These are phyloP conservation scores for Chlamydomonas reinhardtii DNA, from an alignment of 163 green algal species.

Conservation along the genomic window DNA sequence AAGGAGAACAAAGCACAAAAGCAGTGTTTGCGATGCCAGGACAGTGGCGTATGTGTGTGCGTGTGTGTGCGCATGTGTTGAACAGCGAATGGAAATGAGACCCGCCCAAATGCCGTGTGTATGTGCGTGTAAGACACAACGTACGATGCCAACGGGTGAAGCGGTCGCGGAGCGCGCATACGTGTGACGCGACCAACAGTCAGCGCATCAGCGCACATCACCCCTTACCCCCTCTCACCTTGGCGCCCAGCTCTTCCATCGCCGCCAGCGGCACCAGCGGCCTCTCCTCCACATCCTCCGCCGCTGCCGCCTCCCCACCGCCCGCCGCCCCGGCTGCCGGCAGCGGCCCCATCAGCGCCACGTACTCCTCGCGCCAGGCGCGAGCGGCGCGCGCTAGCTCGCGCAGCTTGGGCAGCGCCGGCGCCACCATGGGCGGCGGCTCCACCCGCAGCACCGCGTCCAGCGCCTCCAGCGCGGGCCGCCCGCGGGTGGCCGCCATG, in stretches of 20 bases:
- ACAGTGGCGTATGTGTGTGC: too few species aligned
- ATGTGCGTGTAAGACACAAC: too few species aligned
- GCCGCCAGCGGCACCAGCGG: slow-evolving; percentile 14
- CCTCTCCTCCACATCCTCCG: neutral
- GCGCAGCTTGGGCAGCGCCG: neutral
- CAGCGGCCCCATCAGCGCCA: neutral
- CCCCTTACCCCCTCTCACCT: too few species aligned
- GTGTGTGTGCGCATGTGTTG: too few species aligned
- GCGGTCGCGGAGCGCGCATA: too few species aligned
- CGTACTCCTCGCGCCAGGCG: neutral
- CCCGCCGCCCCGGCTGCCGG: neutral
- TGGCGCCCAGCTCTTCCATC: slow-evolving; percentile 3
- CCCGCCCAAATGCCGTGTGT: too few species aligned
- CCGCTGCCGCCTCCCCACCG: neutral
- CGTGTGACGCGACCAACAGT: too few species aligned
- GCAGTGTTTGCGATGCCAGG: too few species aligned
- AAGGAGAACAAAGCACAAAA: too few species aligned
- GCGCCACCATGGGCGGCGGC: neutral
- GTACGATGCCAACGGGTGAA: too few species aligned
- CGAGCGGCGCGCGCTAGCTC: neutral
- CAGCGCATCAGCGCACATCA: too few species aligned
- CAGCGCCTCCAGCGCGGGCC: neutral
- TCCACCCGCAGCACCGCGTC: neutral
- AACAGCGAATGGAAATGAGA: too few species aligned
- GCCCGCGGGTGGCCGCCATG: neutral